A percentile compares a stretch with the other conserved stretches of the same genome.
Evolutionary conservation across 1,139 yeast genomes (phyloP).

Genomic region (Pichia inconspicua): DNA sequence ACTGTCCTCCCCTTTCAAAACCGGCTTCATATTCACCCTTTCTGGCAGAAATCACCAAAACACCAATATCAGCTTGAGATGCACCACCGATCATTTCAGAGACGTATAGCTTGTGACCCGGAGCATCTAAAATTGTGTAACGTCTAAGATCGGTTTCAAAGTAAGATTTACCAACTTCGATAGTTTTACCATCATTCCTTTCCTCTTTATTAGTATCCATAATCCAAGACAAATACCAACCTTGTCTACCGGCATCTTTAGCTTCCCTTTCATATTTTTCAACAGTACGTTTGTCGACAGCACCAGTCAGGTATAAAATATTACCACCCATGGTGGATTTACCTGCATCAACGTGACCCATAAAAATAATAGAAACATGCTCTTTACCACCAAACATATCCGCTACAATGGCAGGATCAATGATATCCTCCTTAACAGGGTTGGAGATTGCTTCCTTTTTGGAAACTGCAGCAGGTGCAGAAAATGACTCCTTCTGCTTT

Average conservation of each 20-base stretch:
- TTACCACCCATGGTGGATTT: slow-evolving; percentile 99
- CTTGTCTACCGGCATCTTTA: slow-evolving; percentile 98
- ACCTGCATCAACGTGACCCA: slow-evolving; percentile 99
- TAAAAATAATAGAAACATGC: slow-evolving; percentile 90
- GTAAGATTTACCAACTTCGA: slow-evolving; percentile 96
- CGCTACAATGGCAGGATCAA: slow-evolving; percentile 80
- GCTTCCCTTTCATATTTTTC: slow-evolving; percentile 98
- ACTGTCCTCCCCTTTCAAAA: slow-evolving; percentile 98
- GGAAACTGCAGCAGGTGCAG: slow-evolving; percentile 5
- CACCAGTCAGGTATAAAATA: slow-evolving; percentile 82
- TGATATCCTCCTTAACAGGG: slow-evolving; percentile 39
- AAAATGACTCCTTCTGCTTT: slow-evolving; percentile 14
- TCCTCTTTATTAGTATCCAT: slow-evolving; percentile 99
- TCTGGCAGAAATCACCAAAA: slow-evolving; percentile 93
- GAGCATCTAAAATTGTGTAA: slow-evolving; percentile 96
- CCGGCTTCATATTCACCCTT: slow-evolving; percentile 99
- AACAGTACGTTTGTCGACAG: slow-evolving; percentile 98
- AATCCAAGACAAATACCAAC: slow-evolving; percentile 99
- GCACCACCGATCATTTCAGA: slow-evolving; percentile 99
- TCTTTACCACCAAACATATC: slow-evolving; percentile 97
- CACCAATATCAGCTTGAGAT: slow-evolving; percentile 97
- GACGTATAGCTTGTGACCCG: slow-evolving; percentile 98
- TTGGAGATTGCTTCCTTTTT: slow-evolving; percentile 5
- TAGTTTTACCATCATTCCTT: slow-evolving; percentile 97
- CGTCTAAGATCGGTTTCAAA: slow-evolving; percentile 97